Conservation (phyloP, 2,329 filamentous ascomycete species). For the Dothistroma pini region DNA sequence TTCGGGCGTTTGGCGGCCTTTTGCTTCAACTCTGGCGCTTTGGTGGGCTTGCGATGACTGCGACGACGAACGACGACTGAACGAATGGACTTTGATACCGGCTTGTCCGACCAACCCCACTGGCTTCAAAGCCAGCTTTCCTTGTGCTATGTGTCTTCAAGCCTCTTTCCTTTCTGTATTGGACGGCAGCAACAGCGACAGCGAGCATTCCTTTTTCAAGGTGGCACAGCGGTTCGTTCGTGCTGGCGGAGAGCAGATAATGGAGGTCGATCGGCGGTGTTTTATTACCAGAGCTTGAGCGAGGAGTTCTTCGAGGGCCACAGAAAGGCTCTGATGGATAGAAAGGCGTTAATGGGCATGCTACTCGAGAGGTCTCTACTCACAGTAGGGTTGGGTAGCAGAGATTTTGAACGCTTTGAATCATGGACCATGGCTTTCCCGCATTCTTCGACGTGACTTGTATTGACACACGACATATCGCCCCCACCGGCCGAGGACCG, state of each 20-base stretch:
- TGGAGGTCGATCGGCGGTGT: conserved; percentile 9
- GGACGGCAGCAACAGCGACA: conserved; percentile 7
- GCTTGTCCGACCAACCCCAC: conserved; percentile 14
- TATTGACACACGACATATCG: neutral
- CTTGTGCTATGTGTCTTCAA: conserved; percentile 21
- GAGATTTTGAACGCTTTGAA: conserved; percentile 17
- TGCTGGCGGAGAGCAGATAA: conserved; percentile 10
- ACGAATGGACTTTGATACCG: conserved; percentile 24
- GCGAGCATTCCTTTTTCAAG: conserved; percentile 6
- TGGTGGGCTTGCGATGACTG: conserved; percentile 20
- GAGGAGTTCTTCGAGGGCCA: conserved; percentile 8
- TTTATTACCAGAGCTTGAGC: conserved; percentile 9
- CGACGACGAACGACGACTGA: conserved; percentile 22
- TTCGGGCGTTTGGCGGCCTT: conserved; percentile 14
- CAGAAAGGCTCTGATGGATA: conserved; percentile 13
- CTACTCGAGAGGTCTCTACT: conserved; percentile 12
- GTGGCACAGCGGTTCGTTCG: conserved; percentile 13
- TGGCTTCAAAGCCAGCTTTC: conserved; percentile 18
- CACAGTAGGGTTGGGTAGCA: conserved; percentile 20
- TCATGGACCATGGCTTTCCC: neutral
- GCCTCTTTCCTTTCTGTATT: conserved; percentile 13
- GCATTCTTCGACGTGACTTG: neutral
- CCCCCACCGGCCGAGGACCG: neutral
- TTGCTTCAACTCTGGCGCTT: conserved; percentile 18
- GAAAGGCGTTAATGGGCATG: conserved; percentile 11